Conservation (phyloP, 371 early-diverging fungal genomes). For the Funneliformis caledonium region DNA sequence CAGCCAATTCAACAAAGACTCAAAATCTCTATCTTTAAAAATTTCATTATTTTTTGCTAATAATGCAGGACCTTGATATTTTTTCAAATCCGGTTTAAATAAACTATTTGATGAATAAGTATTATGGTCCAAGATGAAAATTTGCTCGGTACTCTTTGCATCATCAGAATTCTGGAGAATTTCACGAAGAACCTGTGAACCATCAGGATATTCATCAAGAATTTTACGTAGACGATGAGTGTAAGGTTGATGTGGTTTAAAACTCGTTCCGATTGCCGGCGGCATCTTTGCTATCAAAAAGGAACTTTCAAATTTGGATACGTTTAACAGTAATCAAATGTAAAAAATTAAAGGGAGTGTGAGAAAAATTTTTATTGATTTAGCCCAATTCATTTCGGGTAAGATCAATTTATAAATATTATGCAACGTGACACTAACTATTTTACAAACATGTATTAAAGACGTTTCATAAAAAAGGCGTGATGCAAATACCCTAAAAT, state of each 20-base stretch:
- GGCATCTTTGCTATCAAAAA: no score
- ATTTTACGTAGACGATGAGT: constrained; percentile 46
- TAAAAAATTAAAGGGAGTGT: no score
- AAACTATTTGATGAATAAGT: constrained; percentile 5
- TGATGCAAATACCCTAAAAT: no score
- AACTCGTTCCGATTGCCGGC: neutral
- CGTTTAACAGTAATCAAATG: no score
- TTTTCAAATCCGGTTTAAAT: neutral
- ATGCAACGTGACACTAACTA: no score
- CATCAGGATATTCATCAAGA: constrained; percentile 50
- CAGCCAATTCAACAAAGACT: constrained; percentile 43
- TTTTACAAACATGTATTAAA: no score
- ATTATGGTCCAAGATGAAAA: constrained; percentile 50
- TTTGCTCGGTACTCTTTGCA: constrained; percentile 46
- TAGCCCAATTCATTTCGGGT: no score
- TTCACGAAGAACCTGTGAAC: constrained; percentile 49
- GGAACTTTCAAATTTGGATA: no score
- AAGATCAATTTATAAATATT: no score
- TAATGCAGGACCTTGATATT: constrained; percentile 47
- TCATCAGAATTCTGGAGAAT: constrained; percentile 51
- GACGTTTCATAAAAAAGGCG: no score
- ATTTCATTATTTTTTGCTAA: constrained; percentile 47
- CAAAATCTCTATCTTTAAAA: constrained; percentile 45
- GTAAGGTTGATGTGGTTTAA: constrained; percentile 39
- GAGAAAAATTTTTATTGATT: no score